Percentiles rank a stretch among this genome's conserved stretches.
These are phyloP conservation scores for Clavispora carvajalis DNA, from an alignment of 805 yeast species.

Conservation along the genomic window DNA sequence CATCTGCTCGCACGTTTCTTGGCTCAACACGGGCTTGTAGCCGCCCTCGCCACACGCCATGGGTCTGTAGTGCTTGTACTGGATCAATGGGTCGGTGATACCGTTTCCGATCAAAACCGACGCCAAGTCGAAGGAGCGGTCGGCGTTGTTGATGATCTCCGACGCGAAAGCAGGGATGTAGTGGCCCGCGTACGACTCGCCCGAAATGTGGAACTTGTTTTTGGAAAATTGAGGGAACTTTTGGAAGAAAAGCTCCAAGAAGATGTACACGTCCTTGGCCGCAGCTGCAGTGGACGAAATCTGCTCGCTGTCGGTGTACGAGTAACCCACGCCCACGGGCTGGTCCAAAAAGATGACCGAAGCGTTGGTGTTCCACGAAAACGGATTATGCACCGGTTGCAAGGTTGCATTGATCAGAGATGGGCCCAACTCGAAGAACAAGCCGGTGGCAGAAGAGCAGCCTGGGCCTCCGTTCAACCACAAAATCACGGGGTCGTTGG, in stretches of 20 bases:
- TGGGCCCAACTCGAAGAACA: conserved; percentile 10
- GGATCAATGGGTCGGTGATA: conserved; percentile 7
- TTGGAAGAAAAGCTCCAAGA: conserved; percentile 33
- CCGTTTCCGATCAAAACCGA: conserved; percentile 11
- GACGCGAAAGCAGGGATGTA: conserved; percentile 21
- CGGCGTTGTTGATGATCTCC: conserved; percentile 19
- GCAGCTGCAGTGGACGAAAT: conserved; percentile 17
- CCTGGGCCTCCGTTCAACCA: conserved; percentile 13
- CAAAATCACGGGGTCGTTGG: conserved; percentile 8
- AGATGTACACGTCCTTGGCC: conserved; percentile 23
- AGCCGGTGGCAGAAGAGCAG: conserved; percentile 7
- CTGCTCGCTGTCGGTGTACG: conserved; percentile 19
- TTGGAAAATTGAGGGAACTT: conserved; percentile 29
- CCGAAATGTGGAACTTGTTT: conserved; percentile 32
- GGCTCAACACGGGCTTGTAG: conserved; percentile 29
- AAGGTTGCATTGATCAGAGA: conserved; percentile 6
- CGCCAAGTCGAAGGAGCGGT: conserved; percentile 23
- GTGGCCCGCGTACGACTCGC: conserved; percentile 24
- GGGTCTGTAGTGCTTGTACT: conserved; percentile 8
- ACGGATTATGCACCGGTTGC: conserved; percentile 7
- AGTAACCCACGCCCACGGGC: conserved; percentile 11
- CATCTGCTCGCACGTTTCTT: conserved; percentile 29
- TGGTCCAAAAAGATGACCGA: conserved; percentile 11
- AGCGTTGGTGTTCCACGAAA: conserved; percentile 10
- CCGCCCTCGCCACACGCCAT: conserved; percentile 41